Evolutionary conservation across 1,139 yeast species (phyloP).

Genomic region (Nakaseomyces delphensis): DNA sequence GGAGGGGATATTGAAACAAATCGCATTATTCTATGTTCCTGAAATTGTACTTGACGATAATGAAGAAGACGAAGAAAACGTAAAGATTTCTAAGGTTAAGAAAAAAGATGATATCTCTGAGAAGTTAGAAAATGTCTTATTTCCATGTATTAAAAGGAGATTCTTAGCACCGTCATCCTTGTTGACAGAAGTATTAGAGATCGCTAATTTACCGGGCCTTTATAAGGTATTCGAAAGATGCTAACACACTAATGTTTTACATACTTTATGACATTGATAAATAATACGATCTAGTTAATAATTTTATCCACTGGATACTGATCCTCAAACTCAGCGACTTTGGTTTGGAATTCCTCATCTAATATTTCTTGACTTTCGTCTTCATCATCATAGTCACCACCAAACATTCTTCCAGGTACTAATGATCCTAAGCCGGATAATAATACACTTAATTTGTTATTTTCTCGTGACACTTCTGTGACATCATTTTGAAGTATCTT

Average conservation of each 20-base stretch:
- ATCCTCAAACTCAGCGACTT: conserved; percentile 20
- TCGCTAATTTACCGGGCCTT: conserved; percentile 86
- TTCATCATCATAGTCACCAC: conserved; percentile 8
- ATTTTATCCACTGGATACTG: conserved; percentile 14
- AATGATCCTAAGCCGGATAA: conserved; percentile 16
- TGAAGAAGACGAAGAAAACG: conserved; percentile 13
- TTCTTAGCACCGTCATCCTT: conserved; percentile 57
- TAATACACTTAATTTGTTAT: conserved; percentile 16
- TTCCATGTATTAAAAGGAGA: conserved; percentile 57
- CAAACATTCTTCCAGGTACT: conserved; percentile 8
- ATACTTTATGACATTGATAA: background rate
- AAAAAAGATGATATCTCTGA: conserved; percentile 29
- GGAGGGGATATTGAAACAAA: conserved; percentile 51
- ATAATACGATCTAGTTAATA: conserved; percentile 7
- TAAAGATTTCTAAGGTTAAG: conserved; percentile 18
- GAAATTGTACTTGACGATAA: conserved; percentile 36
- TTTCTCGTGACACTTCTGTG: conserved; percentile 12
- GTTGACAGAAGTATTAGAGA: conserved; percentile 55
- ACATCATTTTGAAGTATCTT: conserved; percentile 27
- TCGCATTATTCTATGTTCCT: conserved; percentile 71
- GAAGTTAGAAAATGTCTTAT: conserved; percentile 47
- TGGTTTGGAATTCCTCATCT: conserved; percentile 15
- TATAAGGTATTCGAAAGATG: conserved; percentile 92
- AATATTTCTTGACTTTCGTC: conserved; percentile 12
- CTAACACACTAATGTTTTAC: conserved; percentile 25